Evolutionary conservation across 257 asterid genomes (phyloP).

Genomic region (Primulina tabacum): DNA sequence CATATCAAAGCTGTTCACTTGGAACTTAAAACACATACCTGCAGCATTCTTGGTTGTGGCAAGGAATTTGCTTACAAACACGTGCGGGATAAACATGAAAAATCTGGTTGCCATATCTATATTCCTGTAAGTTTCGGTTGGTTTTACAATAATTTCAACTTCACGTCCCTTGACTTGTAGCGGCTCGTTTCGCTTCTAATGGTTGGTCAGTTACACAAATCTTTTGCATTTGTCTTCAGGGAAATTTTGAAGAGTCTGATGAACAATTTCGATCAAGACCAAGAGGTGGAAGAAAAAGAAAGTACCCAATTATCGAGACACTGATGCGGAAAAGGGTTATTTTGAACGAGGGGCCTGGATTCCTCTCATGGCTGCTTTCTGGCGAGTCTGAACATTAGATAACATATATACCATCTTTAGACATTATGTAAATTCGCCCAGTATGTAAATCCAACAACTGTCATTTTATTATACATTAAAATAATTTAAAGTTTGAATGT

Average conservation of each 20-base stretch:
- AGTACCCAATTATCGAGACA: conserved; percentile 49
- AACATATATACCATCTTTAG: no score
- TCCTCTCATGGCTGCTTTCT: conserved; percentile 32
- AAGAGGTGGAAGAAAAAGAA: conserved; percentile 83
- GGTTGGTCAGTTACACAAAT: background rate
- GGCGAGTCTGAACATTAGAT: conserved; percentile 33
- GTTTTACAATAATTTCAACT: background rate
- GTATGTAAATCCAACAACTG: no score
- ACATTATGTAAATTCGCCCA: no score
- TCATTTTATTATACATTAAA: no score
- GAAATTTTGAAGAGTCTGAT: conserved; percentile 68
- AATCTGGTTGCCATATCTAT: conserved; percentile 62
- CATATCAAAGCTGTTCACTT: conserved; percentile 74
- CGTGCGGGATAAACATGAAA: conserved; percentile 84
- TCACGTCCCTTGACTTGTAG: background rate
- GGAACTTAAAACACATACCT: conserved; percentile 55
- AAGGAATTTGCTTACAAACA: conserved; percentile 78
- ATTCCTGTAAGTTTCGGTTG: conserved; percentile 45
- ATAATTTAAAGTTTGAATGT: no score
- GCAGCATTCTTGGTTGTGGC: conserved; percentile 60
- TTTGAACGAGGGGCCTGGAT: conserved; percentile 31
- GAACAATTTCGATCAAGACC: conserved; percentile 66
- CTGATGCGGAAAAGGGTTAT: conserved; percentile 65
- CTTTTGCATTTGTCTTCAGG: conserved; percentile 39
- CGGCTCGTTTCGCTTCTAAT: background rate